Base-by-base conservation (phyloP, 164 flowering plant genomes). In the Tinospora cordifolia region DNA sequence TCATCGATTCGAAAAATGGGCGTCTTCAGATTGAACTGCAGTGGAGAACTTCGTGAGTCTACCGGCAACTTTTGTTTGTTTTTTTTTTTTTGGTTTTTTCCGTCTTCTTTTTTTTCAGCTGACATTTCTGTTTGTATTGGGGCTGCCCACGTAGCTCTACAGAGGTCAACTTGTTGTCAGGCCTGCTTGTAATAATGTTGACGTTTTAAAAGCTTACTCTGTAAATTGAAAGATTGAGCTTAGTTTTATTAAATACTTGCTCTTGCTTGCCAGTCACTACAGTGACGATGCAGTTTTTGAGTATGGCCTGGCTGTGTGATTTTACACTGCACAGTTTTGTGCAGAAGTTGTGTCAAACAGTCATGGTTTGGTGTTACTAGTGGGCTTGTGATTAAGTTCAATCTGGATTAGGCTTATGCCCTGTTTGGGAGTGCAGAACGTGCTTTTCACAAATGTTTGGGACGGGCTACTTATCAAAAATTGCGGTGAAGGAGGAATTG, bases 1-100 rank as follows among this genome's bases (percentile, higher is more conserved):
- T 93, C 22, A 93, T 93, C 22, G 97, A 93, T 72, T 93, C 98
- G 0, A 91, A 86, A 30, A 30, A 30, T 30, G 36, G 36, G 36
- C 36, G 36, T 30, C 2, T 30, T 30, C 36, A 30, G 36, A 82
- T 93, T 25, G 98, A 93, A 83, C 72, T 93, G 81, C 96, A 88
- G 62, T 93, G 98, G 98, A 85, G 98, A 82, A 80, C 92, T 68
- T 75, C 81, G 19, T 76, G 60, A 62, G 30, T 25, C 4, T 26
- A 3, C 26, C 40, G n/a, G 39, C 11, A 30, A 30, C 24, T 51
- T 7, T 54, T 54, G 0, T 44, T 41, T 8, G 8, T 41, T 41
- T 12, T 3, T 12, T 3, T 3, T 41, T 41, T 41, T 41, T 41
- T 3, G 7, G 24, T n/a, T 9, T 54, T 54, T 30, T 30, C 36